Percentiles rank a stretch among this genome's conserved stretches.
Conservation (phyloP, 352 stramenopile species). For the Phytophthora constricta region DNA sequence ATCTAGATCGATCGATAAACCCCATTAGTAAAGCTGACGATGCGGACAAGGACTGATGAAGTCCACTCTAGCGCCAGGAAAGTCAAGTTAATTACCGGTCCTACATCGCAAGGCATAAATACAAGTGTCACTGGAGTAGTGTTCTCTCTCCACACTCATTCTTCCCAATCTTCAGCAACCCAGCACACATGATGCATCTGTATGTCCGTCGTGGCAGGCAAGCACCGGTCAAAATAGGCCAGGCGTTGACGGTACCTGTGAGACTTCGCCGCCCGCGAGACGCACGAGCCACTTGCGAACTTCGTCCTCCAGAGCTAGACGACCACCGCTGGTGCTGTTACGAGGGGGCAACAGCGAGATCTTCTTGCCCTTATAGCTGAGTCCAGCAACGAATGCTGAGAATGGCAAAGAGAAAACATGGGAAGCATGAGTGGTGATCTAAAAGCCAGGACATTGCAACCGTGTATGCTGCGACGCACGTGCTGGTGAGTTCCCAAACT, state of each 20-base stretch:
- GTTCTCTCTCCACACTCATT: background rate
- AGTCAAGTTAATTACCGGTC: background rate
- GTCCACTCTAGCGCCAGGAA: background rate
- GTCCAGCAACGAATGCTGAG: conserved; percentile 62
- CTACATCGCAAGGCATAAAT: background rate
- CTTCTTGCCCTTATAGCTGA: conserved; percentile 73
- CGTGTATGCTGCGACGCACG: conserved; percentile 36
- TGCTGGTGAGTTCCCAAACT: conserved; percentile 40
- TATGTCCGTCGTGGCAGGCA: background rate
- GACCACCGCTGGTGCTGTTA: conserved; percentile 4
- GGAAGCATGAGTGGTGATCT: no score
- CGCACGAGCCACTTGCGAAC: conserved; percentile 68
- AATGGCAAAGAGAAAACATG: background rate
- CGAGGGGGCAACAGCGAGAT: conserved; percentile 49
- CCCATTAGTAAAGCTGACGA: conserved; percentile 19
- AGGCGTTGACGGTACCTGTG: conserved; percentile 43
- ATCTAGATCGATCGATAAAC: conserved; percentile 24
- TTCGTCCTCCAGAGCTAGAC: conserved; percentile 37
- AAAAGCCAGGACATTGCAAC: background rate
- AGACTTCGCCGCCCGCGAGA: conserved; percentile 65
- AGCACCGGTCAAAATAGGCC: conserved; percentile 49
- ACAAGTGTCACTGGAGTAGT: background rate
- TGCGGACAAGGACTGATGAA: background rate
- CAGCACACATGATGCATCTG: background rate
- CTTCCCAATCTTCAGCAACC: background rate